These are phyloP conservation scores for Pyricularia pennisetigena DNA, from an alignment of 2,329 filamentous ascomycete genomes.

Conservation along the genomic window DNA sequence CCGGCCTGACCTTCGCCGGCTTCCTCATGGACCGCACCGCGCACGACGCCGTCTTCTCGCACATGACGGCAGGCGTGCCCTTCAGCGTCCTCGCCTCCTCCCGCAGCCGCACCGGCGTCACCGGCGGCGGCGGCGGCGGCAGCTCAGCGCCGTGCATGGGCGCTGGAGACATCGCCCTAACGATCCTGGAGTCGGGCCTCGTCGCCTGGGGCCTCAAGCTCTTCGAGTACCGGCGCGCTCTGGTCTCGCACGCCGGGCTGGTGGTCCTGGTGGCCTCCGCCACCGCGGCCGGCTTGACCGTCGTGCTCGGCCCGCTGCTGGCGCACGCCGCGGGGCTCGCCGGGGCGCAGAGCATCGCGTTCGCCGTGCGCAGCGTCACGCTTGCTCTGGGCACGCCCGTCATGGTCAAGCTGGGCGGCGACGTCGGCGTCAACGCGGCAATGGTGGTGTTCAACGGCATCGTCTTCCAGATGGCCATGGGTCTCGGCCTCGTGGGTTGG, in stretches of 20 bases:
- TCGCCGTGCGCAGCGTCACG: conserved; percentile 39
- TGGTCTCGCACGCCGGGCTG: conserved; percentile 32
- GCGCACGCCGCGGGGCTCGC: conserved; percentile 25
- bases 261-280: conserved; percentile 26
- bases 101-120: neutral
- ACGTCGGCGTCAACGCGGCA: conserved; percentile 35
- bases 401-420: conserved; percentile 32
- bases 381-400: conserved; percentile 39
- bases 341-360: conserved; percentile 24
- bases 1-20: conserved; percentile 18
- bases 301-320: conserved; percentile 29
- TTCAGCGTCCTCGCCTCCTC: conserved; percentile 5
- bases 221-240: conserved; percentile 35
- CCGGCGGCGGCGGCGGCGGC: conserved; percentile 9
- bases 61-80: conserved; percentile 12
- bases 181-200: conserved; percentile 39
- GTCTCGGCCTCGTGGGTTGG: conserved; percentile 15
- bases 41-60: conserved; percentile 2
- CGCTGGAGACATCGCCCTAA: conserved; percentile 37
- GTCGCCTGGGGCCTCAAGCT: conserved; percentile 44
- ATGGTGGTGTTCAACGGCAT: conserved; percentile 43
- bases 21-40: conserved; percentile 10
- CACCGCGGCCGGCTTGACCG: conserved; percentile 27
- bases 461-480: conserved; percentile 23
- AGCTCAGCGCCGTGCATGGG: conserved; percentile 16